Conservation (phyloP, 305 asterid species). For the Fraxinus xanthoxyloides region DNA sequence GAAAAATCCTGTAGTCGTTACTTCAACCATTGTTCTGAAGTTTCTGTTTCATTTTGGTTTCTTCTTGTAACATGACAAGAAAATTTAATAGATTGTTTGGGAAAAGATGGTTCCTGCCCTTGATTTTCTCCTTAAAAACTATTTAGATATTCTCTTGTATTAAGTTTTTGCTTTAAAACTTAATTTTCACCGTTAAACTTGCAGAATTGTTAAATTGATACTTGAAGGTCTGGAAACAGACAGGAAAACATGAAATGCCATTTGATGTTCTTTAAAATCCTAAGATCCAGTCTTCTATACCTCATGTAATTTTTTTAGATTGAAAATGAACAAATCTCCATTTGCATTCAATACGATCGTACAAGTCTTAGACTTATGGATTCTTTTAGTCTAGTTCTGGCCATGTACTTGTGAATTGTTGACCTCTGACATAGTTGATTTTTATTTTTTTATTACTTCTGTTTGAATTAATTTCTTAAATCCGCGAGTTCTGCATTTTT, state of each 20-base stretch:
- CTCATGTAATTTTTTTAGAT: not conserved
- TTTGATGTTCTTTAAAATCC: not conserved
- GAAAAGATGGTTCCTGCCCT: not conserved
- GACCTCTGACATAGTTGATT: not conserved
- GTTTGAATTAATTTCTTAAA: not conserved
- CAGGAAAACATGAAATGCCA: not conserved
- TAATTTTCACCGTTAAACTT: not conserved
- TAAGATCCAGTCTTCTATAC: not conserved
- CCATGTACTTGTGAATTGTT: not conserved
- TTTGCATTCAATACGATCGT: not conserved
- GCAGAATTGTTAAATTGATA: not conserved
- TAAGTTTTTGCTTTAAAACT: not conserved
- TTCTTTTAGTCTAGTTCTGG: not conserved
- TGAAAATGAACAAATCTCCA: not conserved
- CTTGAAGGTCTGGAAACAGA: not conserved
- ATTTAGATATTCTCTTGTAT: not conserved
- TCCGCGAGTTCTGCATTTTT: not conserved
- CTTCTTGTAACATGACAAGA: not conserved
- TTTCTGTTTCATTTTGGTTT: not conserved
- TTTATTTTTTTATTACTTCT: not conserved
- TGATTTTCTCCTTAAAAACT: not conserved
- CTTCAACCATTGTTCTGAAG: not conserved
- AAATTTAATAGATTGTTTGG: not conserved
- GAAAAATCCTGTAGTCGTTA: not conserved
- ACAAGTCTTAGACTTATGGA: not conserved